phyloP scores from a whole-genome alignment of 768 basidiomycete genomes.

The Leucosporidium creatinivorum region DNA sequence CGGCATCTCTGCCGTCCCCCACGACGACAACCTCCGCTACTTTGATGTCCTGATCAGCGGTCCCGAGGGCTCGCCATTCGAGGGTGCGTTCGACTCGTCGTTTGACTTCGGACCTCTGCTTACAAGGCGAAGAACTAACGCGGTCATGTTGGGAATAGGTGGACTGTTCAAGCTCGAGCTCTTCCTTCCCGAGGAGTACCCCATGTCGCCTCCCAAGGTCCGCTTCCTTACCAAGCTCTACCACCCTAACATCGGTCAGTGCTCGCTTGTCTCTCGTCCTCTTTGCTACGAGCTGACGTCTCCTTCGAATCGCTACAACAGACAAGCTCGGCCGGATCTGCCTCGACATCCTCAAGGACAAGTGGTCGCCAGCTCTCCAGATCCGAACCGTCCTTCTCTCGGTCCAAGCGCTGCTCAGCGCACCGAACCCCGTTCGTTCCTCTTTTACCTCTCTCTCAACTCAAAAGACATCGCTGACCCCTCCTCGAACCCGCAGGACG shows the following conservation, averaged over 20 bases:
- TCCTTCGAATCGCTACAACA: slow-evolving; percentile 40
- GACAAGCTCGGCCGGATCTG: slow-evolving; percentile 99
- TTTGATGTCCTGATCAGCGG: slow-evolving; percentile 97
- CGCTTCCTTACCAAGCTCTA: slow-evolving; percentile 60
- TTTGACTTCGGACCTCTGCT: too few species aligned
- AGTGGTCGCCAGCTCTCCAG: slow-evolving; percentile 98
- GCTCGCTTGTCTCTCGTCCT: not conserved
- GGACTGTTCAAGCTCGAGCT: slow-evolving; percentile 93
- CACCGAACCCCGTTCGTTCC: slow-evolving; percentile 69
- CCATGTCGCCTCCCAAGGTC: slow-evolving; percentile 98
- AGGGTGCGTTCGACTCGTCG: slow-evolving; percentile 50
- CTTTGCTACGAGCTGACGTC: not conserved
- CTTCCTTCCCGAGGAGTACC: slow-evolving; percentile 97
- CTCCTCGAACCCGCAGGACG: slow-evolving; percentile 47
- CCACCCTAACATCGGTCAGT: slow-evolving; percentile 86
- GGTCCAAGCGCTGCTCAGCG: slow-evolving; percentile 88
- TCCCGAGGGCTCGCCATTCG: slow-evolving; percentile 87
- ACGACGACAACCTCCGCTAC: slow-evolving; percentile 95
- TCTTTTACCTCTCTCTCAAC: not conserved
- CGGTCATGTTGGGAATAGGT: too few species aligned
- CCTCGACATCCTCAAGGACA: slow-evolving; percentile 97
- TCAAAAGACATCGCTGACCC: not conserved
- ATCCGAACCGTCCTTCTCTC: slow-evolving; percentile 96
- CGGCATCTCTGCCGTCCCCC: slow-evolving; percentile 88
- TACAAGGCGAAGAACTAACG: too few species aligned